Conservation (phyloP, 441 rosid species). For the Viola pubescens region DNA sequence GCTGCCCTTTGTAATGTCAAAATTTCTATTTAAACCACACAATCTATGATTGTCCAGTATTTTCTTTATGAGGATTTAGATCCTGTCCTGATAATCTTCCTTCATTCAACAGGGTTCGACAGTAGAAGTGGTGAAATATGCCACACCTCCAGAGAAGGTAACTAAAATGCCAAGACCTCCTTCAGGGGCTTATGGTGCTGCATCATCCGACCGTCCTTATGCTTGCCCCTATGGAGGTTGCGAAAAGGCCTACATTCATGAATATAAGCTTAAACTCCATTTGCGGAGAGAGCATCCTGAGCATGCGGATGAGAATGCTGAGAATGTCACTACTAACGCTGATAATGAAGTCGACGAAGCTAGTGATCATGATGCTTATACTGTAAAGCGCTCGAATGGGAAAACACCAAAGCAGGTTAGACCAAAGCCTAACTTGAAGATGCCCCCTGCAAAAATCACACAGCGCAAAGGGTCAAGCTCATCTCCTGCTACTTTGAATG, state of each 20-base stretch:
- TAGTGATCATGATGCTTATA: constrained; percentile 66
- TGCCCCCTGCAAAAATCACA: constrained; percentile 47
- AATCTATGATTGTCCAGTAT: not conserved
- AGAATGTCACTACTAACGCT: constrained; percentile 34
- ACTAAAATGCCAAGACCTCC: constrained; percentile 49
- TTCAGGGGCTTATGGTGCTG: constrained; percentile 44
- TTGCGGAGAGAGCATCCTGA: constrained; percentile 84
- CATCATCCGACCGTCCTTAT: constrained; percentile 71
- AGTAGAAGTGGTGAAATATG: constrained; percentile 50
- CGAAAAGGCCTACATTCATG: constrained; percentile 88
- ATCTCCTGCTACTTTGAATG: constrained; percentile 36
- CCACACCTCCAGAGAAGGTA: constrained; percentile 65
- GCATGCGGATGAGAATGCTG: constrained; percentile 53
- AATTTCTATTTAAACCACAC: not conserved
- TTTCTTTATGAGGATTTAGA: not conserved
- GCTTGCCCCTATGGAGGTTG: constrained; percentile 90
- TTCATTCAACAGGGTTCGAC: constrained; percentile 37
- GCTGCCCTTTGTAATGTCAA: not conserved
- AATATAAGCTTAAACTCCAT: constrained; percentile 93
- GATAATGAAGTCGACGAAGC: constrained; percentile 68
- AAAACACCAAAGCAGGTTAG: constrained; percentile 52
- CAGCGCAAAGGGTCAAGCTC: constrained; percentile 55
- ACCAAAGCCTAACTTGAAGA: constrained; percentile 48
- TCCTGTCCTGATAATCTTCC: constrained; percentile 6
- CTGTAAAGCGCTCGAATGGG: constrained; percentile 43